These are phyloP conservation scores for Cytospora piceae DNA, from an alignment of 2,329 filamentous ascomycete species.

Conservation along the genomic window DNA sequence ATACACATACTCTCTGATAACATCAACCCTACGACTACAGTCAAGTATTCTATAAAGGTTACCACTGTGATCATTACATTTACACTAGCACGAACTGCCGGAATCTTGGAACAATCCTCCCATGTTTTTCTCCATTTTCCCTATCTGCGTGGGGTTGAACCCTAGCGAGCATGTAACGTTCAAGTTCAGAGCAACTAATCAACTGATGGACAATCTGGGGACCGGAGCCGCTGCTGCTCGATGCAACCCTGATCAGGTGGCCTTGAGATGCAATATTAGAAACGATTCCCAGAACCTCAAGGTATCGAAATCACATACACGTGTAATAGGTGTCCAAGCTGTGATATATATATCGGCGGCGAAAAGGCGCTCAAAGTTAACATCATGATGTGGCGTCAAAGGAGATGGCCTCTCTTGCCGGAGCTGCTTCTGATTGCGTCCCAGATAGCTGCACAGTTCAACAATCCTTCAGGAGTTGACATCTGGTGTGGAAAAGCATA, in stretches of 20 bases:
- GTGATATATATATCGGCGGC: too few species aligned
- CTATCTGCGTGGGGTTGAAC: neutral
- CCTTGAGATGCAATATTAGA: neutral
- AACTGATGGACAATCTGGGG: neutral
- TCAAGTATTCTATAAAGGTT: too few species aligned
- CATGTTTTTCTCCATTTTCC: neutral
- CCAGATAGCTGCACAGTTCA: slow-evolving; percentile 23
- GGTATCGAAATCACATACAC: neutral
- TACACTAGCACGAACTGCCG: neutral
- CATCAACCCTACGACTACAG: too few species aligned
- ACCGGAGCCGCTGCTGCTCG: neutral
- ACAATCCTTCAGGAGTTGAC: slow-evolving; percentile 29
- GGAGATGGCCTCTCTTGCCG: slow-evolving; percentile 14
- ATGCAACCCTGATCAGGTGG: neutral
- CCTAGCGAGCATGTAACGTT: neutral
- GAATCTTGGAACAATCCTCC: neutral
- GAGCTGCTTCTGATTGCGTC: neutral
- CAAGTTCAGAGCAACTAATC: neutral
- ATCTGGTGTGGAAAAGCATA: slow-evolving; percentile 31
- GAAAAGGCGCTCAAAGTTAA: neutral
- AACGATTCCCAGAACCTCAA: neutral
- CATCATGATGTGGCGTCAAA: slow-evolving; percentile 6
- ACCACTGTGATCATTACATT: too few species aligned
- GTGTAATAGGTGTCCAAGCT: neutral
- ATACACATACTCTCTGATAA: too few species aligned